Base-by-base conservation (phyloP, 2,329 filamentous ascomycete genomes). In the Fusarium globosum region DNA sequence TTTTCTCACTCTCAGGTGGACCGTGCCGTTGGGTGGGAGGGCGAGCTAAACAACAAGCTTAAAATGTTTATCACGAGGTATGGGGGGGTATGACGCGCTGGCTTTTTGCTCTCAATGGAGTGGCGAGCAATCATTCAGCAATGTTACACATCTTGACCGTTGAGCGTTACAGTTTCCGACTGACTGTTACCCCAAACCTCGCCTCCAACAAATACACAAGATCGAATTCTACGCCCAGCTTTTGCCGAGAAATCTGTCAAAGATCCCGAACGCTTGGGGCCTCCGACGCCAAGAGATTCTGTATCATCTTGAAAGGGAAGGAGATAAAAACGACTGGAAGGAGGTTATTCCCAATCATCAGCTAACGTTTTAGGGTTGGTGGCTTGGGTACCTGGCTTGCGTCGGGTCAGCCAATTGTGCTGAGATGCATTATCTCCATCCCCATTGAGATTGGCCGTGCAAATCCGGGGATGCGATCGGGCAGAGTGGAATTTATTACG, bases 11-110 rank as follows among this genome's bases (percentile, higher is more conserved):
- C 18, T 20, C 51, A 52, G 33, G 61, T 70, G 48, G 48, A 51
- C 48, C 28, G 16, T 23, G 71, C 69, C 65, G 58, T 14, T 30
- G 39, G 38, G 7, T 33, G n/a, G 43, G 28, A 23, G n/a, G 52
- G 33, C 13, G 49, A 52, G 49, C 66, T 63, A 73, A 71, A 21
- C 15, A 48, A 33, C 66, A 75, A 75, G 52, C 73, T 76, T 75
- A 76, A 73, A 73, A 60, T 28, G 52, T 46, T 61, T 61, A 71
- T 71, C 66, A 59, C 65, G 15, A 53, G 46, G 46, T 53, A 45
- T 48, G 23, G 26, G 12, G 16, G 23, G n/a, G n/a, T 18, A 52
- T 70, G 67, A 70, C 59, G 59, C 58, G 42, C n/a, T 36, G 64
- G 30, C 49, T 26, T 30, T 13, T 56, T 21, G 39, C 30, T 9